These are phyloP conservation scores for Fusarium coffeatum DNA, from an alignment of 2,329 filamentous ascomycete species.

Conservation along the genomic window DNA sequence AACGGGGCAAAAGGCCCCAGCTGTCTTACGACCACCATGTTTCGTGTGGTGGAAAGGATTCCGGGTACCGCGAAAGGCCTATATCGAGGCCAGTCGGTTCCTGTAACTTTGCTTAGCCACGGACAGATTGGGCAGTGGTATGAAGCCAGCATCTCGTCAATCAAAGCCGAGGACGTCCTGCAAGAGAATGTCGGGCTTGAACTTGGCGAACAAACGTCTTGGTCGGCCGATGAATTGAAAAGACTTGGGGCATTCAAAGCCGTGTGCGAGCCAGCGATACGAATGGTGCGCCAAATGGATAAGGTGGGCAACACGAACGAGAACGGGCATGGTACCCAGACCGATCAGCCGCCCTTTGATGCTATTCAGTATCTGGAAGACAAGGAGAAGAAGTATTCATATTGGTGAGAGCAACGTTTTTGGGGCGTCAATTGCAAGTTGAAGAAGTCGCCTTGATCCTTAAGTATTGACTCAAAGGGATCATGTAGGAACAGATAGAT, in stretches of 20 bases:
- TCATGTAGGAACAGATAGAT: neutral
- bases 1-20: conserved; percentile 13
- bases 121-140: conserved; percentile 43
- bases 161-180: conserved; percentile 30
- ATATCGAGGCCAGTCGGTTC: conserved; percentile 25
- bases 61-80: neutral
- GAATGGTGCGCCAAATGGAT: conserved; percentile 50
- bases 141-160: conserved; percentile 47
- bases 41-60: conserved; percentile 28
- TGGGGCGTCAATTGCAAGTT: neutral
- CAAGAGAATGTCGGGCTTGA: conserved; percentile 44
- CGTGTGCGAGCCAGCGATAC: conserved; percentile 46
- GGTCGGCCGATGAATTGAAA: conserved; percentile 42
- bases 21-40: conserved; percentile 44
- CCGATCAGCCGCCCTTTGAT: conserved; percentile 14
- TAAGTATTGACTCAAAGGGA: neutral
- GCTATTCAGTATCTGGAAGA: conserved; percentile 8
- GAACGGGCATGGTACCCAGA: conserved; percentile 35
- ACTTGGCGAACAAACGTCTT: conserved; percentile 44
- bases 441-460: too few relatives aligned
- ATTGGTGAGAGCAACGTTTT: conserved; percentile 30
- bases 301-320: conserved; percentile 46
- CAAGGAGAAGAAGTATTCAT: conserved; percentile 12
- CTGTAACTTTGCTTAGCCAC: conserved; percentile 5
- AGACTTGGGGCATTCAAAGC: conserved; percentile 39